Evolutionary conservation across 352 stramenopile species (phyloP), one percentile per base, ranked within the genome.

Genomic region (Sclerospora graminicola): DNA sequence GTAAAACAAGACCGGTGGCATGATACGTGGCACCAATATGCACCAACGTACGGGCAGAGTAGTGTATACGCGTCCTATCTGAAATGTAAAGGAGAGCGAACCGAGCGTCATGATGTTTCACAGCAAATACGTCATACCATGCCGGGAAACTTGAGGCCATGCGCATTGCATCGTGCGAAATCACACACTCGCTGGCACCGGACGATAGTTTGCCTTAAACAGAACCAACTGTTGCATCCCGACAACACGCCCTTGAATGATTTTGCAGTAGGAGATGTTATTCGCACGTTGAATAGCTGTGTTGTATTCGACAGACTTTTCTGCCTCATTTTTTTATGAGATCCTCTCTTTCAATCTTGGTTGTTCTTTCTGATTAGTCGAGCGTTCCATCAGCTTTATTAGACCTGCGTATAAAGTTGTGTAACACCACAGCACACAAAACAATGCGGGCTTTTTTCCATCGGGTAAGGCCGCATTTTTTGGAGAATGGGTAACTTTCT

Each of bases 51-150:
- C 97, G 95, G 37, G 96, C 88, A 64, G 98, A 98, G 77, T 98
- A 99, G 63, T 98, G 87, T 58, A 96, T 97, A 66, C 96, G 95
- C 9, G 95, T 99, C 48, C 95, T 71, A 98, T 99, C 60, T 98
- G 95, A 74, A 99, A 99, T 56, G 97, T 98, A 61, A 99, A 99
- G 70, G 98, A 98, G 21, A 99, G 63, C 29, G 96, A 95, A 31
- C 95, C 96, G 18, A 97, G 91, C 24, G 94, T 98, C 28, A 97
- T 60, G 48, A 97, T 95, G 53, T 98, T 97, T 74, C 95, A 94
- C 6, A 97, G 51, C 45, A 98, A 74, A 48, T 91, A 91, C 8
- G 74, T 95, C 32, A 95, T 63, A 73, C 92, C 95, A 15, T 94
- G 82, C 26, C 82, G 82, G 72, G 98, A 97, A 39, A 95, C 96